Evolutionary conservation across 2,329 filamentous ascomycete species (phyloP), one percentile per base, ranked within the genome.

Genomic region (Westerdykella sp.): DNA sequence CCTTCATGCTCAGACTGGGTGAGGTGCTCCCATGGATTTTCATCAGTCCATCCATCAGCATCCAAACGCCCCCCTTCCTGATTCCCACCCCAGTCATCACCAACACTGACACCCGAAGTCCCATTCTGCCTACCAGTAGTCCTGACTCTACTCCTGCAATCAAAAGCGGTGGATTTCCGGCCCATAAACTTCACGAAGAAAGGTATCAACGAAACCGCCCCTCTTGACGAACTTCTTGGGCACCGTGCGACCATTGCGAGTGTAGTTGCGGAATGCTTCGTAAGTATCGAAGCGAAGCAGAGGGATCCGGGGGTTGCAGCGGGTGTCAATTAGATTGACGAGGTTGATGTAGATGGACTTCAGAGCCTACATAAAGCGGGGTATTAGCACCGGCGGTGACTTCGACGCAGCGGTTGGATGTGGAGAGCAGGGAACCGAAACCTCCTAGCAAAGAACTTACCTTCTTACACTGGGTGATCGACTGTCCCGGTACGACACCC

Each of bases 261-360:
- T 55, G 30, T 51, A 55, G 5, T 23, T 21, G n/a, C 13, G 21
- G 21, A 55, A 55, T 9, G 35, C 35, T 7, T n/a, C 14, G 21
- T 40, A 46, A 16, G 16, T 49, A 18, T 39, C 36, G 37, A 57
- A 55, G 5, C 45, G 46, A 18, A 46, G 51, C 22, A 57, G 47
- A 1, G 37, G 36, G 4, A 45, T 41, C 0, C 47, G 46, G 9
- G 38, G 25, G 25, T 28, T 44, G 30, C 48, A 45, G 13, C 49
- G 48, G 34, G 53, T 53, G 34, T 56, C 50, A 18, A 57, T 47
- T 10, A 57, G 35, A 38, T 57, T 54, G 6, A 51, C 45, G n/a
- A 57, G 32, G 18, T 57, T 57, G 40, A 57, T 48, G 13, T 28
- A 28, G 7, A 28, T 42, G 37, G 9, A 54, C 46, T 10, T 48